Base-by-base conservation (phyloP, 1,139 yeast genomes). In the Kodamaea arcana region DNA sequence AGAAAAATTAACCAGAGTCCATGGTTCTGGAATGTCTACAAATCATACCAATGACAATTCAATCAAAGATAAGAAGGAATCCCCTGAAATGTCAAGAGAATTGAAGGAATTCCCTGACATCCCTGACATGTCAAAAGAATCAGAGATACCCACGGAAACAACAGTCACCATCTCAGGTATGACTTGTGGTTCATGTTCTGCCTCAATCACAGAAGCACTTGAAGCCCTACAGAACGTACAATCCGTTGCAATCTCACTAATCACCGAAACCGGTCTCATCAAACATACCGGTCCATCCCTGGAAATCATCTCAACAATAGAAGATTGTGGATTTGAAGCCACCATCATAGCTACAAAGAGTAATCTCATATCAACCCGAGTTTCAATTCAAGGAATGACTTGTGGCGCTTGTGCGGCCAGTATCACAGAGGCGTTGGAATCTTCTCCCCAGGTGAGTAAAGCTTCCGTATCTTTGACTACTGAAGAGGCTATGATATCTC, bases 141-240 rank as follows among this genome's bases (percentile, higher is more conserved):
- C n/a, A n/a, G n/a, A n/a, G n/a, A n/a, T n/a, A n/a, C n/a, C n/a
- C n/a, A 15, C 28, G 8, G 38, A 34, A 16, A 42, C 47, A n/a
- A 17, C 26, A 9, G 18, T 42, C 18, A 27, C 26, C 27, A 36
- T 83, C 1, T 54, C 47, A 22, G 96, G 96, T 4, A 88, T 88
- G 96, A 86, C 96, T 4, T 88, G 96, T 52, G 84, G 92, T 3
- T 75, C 94, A 1, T 88, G 96, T 54, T 75, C 80, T 3, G 69
- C 78, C 2, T 64, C 90, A 1, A 76, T 88, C 24, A 76, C 82
- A 1, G 57, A 58, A 15, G 76, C 80, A 2, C 58, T 86, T 20
- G 65, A 67, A 36, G 46, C 52, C 1, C 30, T 73, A 4, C 55
- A 56, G 0, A 87, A 85, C 2, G 78, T 79, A 3, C 51, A 54